Percentiles rank a stretch among this genome's conserved stretches.
These are phyloP conservation scores for Noccaea bulbosa DNA, from an alignment of 345 rosid species.

Conservation along the genomic window DNA sequence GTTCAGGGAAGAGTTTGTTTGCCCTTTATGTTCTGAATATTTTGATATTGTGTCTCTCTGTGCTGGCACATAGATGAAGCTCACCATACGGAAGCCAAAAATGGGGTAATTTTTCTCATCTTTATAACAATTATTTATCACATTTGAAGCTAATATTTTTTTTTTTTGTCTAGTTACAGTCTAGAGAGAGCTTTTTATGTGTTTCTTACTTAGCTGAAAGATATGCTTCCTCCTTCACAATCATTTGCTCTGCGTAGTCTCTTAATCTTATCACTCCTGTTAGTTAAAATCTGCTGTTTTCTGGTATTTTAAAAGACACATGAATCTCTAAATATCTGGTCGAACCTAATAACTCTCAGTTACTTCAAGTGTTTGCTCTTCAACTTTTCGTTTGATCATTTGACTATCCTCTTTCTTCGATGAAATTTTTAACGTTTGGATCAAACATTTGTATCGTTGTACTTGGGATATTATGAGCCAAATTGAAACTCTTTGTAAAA, in stretches of 20 bases:
- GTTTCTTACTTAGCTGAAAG: conserved; percentile 52
- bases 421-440: conserved; percentile 8
- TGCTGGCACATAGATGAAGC: conserved; percentile 94
- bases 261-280: neutral
- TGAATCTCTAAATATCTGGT: neutral
- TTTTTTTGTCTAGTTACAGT: no score
- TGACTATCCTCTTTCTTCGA: no score
- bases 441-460: no score
- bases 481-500: neutral
- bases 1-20: conserved; percentile 87
- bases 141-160: neutral
- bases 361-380: conserved; percentile 8
- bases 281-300: neutral
- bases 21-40: conserved; percentile 91
- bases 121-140: neutral
- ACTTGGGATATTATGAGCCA: neutral
- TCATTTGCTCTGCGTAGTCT: conserved; percentile 10
- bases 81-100: conserved; percentile 82
- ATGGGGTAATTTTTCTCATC: conserved; percentile 60
- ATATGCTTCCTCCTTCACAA: conserved; percentile 44
- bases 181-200: conserved; percentile 14
- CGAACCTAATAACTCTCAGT: neutral
- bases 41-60: conserved; percentile 91
- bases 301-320: neutral
- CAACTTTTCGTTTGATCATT: no score